Percentiles rank a stretch among this genome's conserved stretches.
These are phyloP conservation scores for Myriosclerotinia curreyana DNA, from an alignment of 2,329 filamentous ascomycete genomes.

Conservation along the genomic window DNA sequence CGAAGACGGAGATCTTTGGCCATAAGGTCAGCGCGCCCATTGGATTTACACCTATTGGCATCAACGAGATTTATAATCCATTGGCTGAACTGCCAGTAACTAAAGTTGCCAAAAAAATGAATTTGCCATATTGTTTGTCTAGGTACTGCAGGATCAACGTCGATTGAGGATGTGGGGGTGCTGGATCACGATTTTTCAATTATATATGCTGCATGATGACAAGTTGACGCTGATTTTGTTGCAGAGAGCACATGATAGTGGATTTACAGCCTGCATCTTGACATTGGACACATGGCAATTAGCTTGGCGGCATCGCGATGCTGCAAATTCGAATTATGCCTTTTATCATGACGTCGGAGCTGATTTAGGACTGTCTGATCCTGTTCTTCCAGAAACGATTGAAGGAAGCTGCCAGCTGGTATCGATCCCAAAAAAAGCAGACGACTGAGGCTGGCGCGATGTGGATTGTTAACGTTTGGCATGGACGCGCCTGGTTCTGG, in stretches of 20 bases:
- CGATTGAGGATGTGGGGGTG: slow-evolving; percentile 58
- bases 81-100: slow-evolving; percentile 58
- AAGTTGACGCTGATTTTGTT: slow-evolving; percentile 56
- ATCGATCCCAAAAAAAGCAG: slow-evolving; percentile 53
- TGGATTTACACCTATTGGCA: slow-evolving; percentile 63
- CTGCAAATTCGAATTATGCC: slow-evolving; percentile 56
- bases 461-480: slow-evolving; percentile 65
- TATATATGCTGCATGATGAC: slow-evolving; percentile 63
- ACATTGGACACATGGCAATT: slow-evolving; percentile 64
- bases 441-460: slow-evolving; percentile 54
- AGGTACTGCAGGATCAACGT: slow-evolving; percentile 51
- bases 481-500: slow-evolving; percentile 61
- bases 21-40: slow-evolving; percentile 58
- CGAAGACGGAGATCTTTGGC: slow-evolving; percentile 56
- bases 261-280: slow-evolving; percentile 57
- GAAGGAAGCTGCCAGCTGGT: slow-evolving; percentile 45
- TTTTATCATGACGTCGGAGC: slow-evolving; percentile 61
- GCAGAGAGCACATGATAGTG: slow-evolving; percentile 51
- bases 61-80: slow-evolving; percentile 63
- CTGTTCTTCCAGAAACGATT: slow-evolving; percentile 56
- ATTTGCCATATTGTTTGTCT: slow-evolving; percentile 57
- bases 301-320: slow-evolving; percentile 59
- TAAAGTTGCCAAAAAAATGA: slow-evolving; percentile 54
- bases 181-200: slow-evolving; percentile 56
- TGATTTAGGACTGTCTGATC: slow-evolving; percentile 57